A percentile compares a stretch with the other conserved stretches of the same genome.
These are phyloP conservation scores for Colletotrichum sp. DNA, from an alignment of 2,329 filamentous ascomycete genomes.

Conservation along the genomic window DNA sequence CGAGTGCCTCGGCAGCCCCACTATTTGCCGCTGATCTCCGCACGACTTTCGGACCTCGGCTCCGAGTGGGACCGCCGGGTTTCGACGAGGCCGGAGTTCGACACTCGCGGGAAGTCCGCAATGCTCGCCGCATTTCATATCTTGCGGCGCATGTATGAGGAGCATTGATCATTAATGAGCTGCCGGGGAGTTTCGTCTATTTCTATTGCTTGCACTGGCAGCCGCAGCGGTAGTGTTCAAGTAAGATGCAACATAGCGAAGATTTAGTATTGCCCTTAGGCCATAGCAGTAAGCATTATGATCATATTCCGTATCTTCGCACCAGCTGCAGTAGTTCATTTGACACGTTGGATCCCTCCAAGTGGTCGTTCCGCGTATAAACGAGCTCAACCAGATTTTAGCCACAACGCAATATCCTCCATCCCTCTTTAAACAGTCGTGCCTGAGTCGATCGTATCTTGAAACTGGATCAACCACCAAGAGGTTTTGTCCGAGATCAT, in stretches of 20 bases:
- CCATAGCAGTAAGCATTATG: not conserved
- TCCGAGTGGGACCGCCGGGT: not conserved
- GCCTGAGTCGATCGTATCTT: not conserved
- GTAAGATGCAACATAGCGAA: not conserved
- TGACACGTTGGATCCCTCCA: not conserved
- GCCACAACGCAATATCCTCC: not conserved
- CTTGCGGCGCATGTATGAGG: not conserved
- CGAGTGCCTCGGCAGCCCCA: not conserved
- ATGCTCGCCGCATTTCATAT: not conserved
- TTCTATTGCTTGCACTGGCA: not conserved
- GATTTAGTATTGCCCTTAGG: rapidly evolving
- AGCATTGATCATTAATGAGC: rapidly evolving
- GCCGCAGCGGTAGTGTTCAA: not conserved
- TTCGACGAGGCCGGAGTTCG: not conserved
- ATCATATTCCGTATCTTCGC: not conserved
- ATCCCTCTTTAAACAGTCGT: not conserved
- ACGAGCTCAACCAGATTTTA: not conserved
- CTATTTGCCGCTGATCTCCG: not conserved
- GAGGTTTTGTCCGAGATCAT: not conserved
- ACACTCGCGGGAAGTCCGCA: not conserved
- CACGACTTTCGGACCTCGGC: not conserved
- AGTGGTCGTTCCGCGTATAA: not conserved
- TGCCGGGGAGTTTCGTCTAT: rapidly evolving
- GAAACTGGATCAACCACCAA: not conserved
- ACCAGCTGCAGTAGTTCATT: not conserved